Evolutionary conservation across 75 land plant species (phyloP), one percentile per base, ranked within the genome.

Genomic region (Sequoiadendron giganteum): DNA sequence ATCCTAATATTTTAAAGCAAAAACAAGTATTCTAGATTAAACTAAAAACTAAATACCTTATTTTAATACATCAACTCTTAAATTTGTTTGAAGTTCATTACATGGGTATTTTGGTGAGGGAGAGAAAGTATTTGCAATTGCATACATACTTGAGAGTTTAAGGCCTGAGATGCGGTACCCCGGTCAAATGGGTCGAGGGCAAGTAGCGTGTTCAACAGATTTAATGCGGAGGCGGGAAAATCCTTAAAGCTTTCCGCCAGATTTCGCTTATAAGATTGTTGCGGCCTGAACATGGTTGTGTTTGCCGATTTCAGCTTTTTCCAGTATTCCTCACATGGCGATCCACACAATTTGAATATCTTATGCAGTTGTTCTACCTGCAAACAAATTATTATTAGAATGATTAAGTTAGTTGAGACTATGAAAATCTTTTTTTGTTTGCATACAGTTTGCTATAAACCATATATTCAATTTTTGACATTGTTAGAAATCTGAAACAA

Each of bases 301-400:
- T 91, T 91, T 10, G 94, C 86, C 14, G 90, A 58, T 76, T 91
- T 93, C 28, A 92, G 77, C 70, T 86, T 93, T 84, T 86, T 89
- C 94, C 94, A 93, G 47, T 93, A 91, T 30, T 93, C 94, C 79
- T 91, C 94, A 2, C 92, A 90, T 79, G 94, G 94, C 16, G 94
- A 93, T 34, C 94, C 94, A 91, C 94, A 93, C 52, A 91, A 52
- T 73, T 89, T 93, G 72, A 93, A 93, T 30, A 93, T 93, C 88
- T 91, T 93, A 72, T 93, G 93, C 39, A 93, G 83, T 70, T 93
- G 92, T 82, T 93, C 94, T 54, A 93, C 89, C 93, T 92, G 89
- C 73, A 86, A 47, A 47, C 6, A 47, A 5, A 47, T 47, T 47
- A 47, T n/a, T n/a, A n/a, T n/a, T n/a, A n/a, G n/a, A n/a, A n/a